These are phyloP conservation scores for Trichoderma hamatum DNA, from an alignment of 2,329 filamentous ascomycete species.

Conservation along the genomic window DNA sequence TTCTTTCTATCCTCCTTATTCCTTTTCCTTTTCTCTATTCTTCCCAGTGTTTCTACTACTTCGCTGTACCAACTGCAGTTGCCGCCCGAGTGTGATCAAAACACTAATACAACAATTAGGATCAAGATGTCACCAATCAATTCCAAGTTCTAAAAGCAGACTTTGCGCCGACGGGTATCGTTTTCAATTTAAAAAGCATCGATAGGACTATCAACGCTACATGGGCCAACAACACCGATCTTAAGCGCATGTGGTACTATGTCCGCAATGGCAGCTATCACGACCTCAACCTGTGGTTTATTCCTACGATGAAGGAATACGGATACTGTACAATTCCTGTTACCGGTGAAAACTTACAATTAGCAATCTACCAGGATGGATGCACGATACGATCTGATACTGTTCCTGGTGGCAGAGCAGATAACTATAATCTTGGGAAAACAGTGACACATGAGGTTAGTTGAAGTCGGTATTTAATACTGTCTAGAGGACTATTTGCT, in stretches of 20 bases:
- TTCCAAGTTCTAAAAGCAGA: constrained; percentile 48
- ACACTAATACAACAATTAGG: neutral
- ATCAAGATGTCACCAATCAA: constrained; percentile 39
- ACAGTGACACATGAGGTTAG: constrained; percentile 40
- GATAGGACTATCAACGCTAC: constrained; percentile 48
- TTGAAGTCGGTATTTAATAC: neutral
- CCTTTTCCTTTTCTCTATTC: neutral
- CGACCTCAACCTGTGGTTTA: constrained; percentile 52
- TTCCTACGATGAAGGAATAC: constrained; percentile 33
- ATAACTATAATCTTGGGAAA: constrained; percentile 36
- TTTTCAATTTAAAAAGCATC: constrained; percentile 47
- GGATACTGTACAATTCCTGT: constrained; percentile 50
- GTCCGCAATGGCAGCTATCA: constrained; percentile 45
- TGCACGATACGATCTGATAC: constrained; percentile 30
- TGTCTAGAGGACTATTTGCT: neutral
- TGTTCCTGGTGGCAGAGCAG: constrained; percentile 33
- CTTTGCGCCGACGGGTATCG: constrained; percentile 47
- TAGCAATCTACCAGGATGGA: constrained; percentile 28
- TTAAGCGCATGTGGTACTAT: constrained; percentile 41
- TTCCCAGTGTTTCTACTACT: neutral
- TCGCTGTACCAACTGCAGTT: neutral
- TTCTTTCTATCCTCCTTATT: too few relatives aligned
- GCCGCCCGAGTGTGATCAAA: neutral
- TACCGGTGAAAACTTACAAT: constrained; percentile 30
- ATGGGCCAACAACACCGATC: constrained; percentile 47